A percentile compares a stretch with the other conserved stretches of the same genome.
Conservation (phyloP, 2,329 filamentous ascomycete species). For the Botrytis hyacinthi region DNA sequence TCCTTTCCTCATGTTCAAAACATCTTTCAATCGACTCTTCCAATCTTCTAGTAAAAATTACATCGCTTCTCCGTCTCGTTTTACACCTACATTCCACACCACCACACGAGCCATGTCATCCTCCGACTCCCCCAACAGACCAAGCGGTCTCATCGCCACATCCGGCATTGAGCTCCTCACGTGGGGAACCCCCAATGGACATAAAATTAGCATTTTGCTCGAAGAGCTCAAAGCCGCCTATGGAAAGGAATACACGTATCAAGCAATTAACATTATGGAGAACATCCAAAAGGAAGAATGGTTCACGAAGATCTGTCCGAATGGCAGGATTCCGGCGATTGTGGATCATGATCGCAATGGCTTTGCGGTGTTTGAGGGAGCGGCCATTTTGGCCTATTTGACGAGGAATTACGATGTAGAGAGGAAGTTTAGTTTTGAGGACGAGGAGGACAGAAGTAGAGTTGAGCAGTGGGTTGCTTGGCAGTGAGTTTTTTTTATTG, state of each 20-base stretch:
- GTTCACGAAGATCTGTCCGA: slow-evolving; percentile 62
- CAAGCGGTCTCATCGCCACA: slow-evolving; percentile 58
- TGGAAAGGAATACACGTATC: slow-evolving; percentile 57
- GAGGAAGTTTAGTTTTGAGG: slow-evolving; percentile 62
- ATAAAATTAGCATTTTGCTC: slow-evolving; percentile 59
- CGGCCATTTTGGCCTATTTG: slow-evolving; percentile 72
- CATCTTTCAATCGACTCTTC: slow-evolving; percentile 30
- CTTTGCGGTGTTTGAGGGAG: slow-evolving; percentile 70
- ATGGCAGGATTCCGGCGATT: slow-evolving; percentile 64
- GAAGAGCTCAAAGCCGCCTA: slow-evolving; percentile 68
- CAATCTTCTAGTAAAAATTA: slow-evolving; percentile 31
- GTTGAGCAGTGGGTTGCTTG: slow-evolving; percentile 64
- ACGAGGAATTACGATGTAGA: slow-evolving; percentile 69
- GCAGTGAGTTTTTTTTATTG: slow-evolving; percentile 44
- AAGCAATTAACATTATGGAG: slow-evolving; percentile 57
- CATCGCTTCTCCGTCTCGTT: slow-evolving; percentile 10
- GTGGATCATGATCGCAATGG: slow-evolving; percentile 62
- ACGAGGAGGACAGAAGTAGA: slow-evolving; percentile 45
- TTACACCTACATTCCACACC: neutral
- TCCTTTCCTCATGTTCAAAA: slow-evolving; percentile 31
- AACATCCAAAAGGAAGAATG: slow-evolving; percentile 67
- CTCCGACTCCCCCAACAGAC: slow-evolving; percentile 33
- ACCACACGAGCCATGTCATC: slow-evolving; percentile 28
- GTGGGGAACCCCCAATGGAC: slow-evolving; percentile 53
- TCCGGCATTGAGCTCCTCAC: slow-evolving; percentile 66